Conservation (phyloP, 495 filamentous ascomycete genomes). For the Trypethelium eluteriae region DNA sequence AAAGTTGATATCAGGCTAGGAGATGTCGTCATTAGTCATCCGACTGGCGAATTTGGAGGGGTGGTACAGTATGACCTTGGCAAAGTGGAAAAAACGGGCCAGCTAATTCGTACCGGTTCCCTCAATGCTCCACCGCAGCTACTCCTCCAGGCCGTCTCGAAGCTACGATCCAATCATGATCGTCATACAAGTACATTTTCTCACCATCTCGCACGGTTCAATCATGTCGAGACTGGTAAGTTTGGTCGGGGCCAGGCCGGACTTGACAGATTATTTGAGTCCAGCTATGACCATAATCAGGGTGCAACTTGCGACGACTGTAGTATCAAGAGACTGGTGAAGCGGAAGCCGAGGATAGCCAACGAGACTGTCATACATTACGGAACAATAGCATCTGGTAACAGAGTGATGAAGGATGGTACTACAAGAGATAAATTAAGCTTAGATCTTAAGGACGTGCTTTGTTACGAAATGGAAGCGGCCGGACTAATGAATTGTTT, state of each 20-base stretch:
- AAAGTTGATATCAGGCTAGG: conserved; percentile 15
- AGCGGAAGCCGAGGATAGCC: not conserved
- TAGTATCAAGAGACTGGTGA: not conserved
- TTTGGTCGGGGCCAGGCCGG: not conserved
- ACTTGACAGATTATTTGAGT: conserved; percentile 9
- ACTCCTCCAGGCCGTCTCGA: not conserved
- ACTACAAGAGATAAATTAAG: conserved; percentile 16
- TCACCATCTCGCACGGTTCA: not conserved
- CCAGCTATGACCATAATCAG: conserved; percentile 10
- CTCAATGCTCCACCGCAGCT: not conserved
- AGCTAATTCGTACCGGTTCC: not conserved
- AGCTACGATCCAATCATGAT: conserved; percentile 12
- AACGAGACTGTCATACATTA: conserved; percentile 28
- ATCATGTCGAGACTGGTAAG: not conserved
- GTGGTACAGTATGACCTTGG: conserved; percentile 33
- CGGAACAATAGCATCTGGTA: conserved; percentile 37
- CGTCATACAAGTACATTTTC: not conserved
- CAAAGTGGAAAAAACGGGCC: conserved; percentile 14
- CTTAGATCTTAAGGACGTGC: conserved; percentile 5
- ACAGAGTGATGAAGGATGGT: conserved; percentile 32
- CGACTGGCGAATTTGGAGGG: conserved; percentile 17
- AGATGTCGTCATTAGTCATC: conserved; percentile 30
- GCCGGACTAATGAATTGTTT: conserved; percentile 26
- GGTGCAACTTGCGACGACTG: conserved; percentile 15
- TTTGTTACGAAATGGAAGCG: conserved; percentile 32